phyloP scores from a whole-genome alignment of 108 stramenopile genomes.

The Conticribra guillardii region DNA sequence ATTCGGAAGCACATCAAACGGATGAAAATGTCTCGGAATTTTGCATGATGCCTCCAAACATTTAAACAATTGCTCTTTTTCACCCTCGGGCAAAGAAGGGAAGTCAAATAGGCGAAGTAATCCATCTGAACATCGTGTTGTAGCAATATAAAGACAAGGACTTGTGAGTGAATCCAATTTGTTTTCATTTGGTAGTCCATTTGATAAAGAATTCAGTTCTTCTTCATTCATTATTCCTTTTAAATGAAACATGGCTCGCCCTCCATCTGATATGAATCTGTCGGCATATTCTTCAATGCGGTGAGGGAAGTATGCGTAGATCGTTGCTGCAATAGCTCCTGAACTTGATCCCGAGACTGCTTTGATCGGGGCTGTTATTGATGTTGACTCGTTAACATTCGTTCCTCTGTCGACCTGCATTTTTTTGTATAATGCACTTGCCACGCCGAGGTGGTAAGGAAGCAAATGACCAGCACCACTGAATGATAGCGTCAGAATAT shows the following conservation, averaged over 20 bases:
- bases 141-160: conserved; percentile 47
- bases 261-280: conserved; percentile 59
- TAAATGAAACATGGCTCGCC: conserved; percentile 46
- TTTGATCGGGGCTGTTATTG: conserved; percentile 25
- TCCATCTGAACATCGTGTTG: conserved; percentile 57
- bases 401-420: too few relatives aligned
- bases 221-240: conserved; percentile 38
- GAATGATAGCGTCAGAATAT: conserved; percentile 56
- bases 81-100: conserved; percentile 8
- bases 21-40: conserved; percentile 66
- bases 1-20: conserved; percentile 49
- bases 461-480: conserved; percentile 63
- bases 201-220: conserved; percentile 1
- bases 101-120: conserved; percentile 54
- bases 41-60: conserved; percentile 60
- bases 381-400: too few relatives aligned
- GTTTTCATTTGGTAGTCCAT: conserved; percentile 35
- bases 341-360: conserved; percentile 60
- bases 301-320: conserved; percentile 39
- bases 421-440: conserved; percentile 20
- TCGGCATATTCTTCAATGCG: conserved; percentile 59
- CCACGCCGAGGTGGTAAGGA: conserved; percentile 61
- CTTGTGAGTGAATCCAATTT: background rate
- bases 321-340: conserved; percentile 63
- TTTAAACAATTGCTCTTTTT: conserved; percentile 22